Evolutionary conservation across 2,329 filamentous ascomycete species (phyloP).

Genomic region (Chaetomium sp.): DNA sequence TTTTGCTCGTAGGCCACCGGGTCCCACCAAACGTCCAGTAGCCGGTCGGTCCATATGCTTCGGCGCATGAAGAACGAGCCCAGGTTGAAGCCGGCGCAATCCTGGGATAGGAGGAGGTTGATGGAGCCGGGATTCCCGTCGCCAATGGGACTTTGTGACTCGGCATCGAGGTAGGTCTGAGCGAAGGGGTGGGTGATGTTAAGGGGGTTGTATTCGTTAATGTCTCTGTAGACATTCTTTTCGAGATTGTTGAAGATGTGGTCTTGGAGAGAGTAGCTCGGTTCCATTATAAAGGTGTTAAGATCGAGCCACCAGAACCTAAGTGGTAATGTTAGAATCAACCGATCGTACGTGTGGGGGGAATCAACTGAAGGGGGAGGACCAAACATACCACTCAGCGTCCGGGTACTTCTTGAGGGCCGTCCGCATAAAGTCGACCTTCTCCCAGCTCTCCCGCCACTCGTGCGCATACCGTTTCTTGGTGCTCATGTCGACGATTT

Average conservation of each 20-base stretch:
- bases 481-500: slow-evolving; percentile 97
- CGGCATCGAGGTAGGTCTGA: slow-evolving; percentile 67
- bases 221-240: slow-evolving; percentile 79
- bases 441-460: slow-evolving; percentile 99
- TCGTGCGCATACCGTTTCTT: slow-evolving; percentile 98
- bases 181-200: slow-evolving; percentile 83
- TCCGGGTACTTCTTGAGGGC: slow-evolving; percentile 89
- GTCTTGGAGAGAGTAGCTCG: slow-evolving; percentile 76
- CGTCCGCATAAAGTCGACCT: slow-evolving; percentile 87
- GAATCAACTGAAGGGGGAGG: neutral
- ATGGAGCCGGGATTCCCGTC: slow-evolving; percentile 74
- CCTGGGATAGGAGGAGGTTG: slow-evolving; percentile 83
- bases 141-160: slow-evolving; percentile 64
- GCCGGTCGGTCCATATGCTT: slow-evolving; percentile 79
- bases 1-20: slow-evolving; percentile 96
- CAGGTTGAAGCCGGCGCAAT: slow-evolving; percentile 93
- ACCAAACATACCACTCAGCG: slow-evolving; percentile 74
- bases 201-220: slow-evolving; percentile 91
- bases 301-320: slow-evolving; percentile 99
- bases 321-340: slow-evolving; percentile 7
- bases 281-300: slow-evolving; percentile 98
- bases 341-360: slow-evolving; percentile 15
- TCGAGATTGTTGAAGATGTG: slow-evolving; percentile 82
- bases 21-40: slow-evolving; percentile 98
- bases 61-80: slow-evolving; percentile 90